Percentiles rank a stretch among this genome's conserved stretches.
Conservation (phyloP, 345 rosid species). For the Salix koriyanagi region DNA sequence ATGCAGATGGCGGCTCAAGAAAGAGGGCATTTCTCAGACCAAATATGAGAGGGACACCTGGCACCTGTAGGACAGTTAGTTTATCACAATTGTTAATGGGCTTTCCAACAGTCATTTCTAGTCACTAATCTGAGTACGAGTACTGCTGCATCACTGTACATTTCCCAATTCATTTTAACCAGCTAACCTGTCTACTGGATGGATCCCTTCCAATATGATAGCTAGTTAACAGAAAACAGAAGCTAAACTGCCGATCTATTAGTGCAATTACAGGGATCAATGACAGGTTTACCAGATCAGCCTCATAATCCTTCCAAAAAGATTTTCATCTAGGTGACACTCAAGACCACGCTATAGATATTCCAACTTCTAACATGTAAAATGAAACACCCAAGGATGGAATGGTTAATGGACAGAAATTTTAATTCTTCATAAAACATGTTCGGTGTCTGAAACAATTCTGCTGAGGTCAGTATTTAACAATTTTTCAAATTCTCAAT, state of each 20-base stretch:
- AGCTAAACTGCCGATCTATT: not conserved
- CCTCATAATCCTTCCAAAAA: not conserved
- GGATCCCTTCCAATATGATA: not conserved
- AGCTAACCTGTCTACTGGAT: not conserved
- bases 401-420: not conserved
- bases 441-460: not conserved
- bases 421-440: not conserved
- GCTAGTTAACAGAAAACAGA: not conserved
- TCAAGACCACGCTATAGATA: not conserved
- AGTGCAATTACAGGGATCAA: not conserved
- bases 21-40: conserved; percentile 69
- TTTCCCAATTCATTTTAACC: not conserved
- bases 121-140: not conserved
- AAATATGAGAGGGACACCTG: conserved; percentile 73
- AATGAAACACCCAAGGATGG: not conserved
- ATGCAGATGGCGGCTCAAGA: conserved; percentile 72
- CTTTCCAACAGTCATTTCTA: not conserved
- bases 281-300: not conserved
- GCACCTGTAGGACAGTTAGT: conserved; percentile 45
- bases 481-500: not conserved
- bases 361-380: not conserved
- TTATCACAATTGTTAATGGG: not conserved
- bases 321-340: not conserved
- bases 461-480: not conserved
- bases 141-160: not conserved